phyloP scores from a whole-genome alignment of 225 moss, liverwort and hornwort species.

The Marchantia paleacea region DNA sequence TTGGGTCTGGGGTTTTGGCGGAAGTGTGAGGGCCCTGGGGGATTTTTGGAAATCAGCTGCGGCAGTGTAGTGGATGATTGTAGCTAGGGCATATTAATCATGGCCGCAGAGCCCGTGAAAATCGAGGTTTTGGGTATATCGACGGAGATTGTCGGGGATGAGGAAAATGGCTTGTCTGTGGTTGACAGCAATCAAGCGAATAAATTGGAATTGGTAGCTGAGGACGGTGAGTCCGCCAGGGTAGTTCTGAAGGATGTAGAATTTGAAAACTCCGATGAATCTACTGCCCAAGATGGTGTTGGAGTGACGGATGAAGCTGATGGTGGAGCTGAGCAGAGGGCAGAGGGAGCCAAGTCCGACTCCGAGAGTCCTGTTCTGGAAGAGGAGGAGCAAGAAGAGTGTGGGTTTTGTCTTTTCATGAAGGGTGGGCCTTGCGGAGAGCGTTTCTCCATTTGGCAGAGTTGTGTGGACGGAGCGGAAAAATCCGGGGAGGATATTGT shows the following conservation, averaged over 20 bases:
- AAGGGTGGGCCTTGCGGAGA: conserved; percentile 86
- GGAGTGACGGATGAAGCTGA: neutral
- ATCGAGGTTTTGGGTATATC: conserved; percentile 15
- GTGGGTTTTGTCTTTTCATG: conserved; percentile 93
- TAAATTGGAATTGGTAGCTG: conserved; percentile 6
- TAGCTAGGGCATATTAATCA: conserved; percentile 1
- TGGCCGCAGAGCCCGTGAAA: conserved; percentile 22
- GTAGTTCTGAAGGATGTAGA: conserved; percentile 17
- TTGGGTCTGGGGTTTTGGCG: neutral
- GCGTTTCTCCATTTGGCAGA: conserved; percentile 82
- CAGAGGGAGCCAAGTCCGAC: neutral
- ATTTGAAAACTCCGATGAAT: neutral
- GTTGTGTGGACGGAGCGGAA: conserved; percentile 84
- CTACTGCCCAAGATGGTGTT: neutral
- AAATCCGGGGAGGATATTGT: conserved; percentile 68
- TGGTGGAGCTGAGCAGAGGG: neutral
- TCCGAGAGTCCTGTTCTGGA: conserved; percentile 10
- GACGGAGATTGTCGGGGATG: neutral
- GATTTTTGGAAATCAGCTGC: neutral
- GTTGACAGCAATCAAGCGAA: neutral
- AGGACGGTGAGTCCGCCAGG: neutral
- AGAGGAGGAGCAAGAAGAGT: conserved; percentile 80
- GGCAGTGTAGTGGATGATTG: neutral
- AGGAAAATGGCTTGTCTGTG: neutral
- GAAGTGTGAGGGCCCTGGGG: neutral